A percentile compares a stretch with the other conserved stretches of the same genome.
These are phyloP conservation scores for Jatropha multifida DNA, from an alignment of 441 rosid species.

Conservation along the genomic window DNA sequence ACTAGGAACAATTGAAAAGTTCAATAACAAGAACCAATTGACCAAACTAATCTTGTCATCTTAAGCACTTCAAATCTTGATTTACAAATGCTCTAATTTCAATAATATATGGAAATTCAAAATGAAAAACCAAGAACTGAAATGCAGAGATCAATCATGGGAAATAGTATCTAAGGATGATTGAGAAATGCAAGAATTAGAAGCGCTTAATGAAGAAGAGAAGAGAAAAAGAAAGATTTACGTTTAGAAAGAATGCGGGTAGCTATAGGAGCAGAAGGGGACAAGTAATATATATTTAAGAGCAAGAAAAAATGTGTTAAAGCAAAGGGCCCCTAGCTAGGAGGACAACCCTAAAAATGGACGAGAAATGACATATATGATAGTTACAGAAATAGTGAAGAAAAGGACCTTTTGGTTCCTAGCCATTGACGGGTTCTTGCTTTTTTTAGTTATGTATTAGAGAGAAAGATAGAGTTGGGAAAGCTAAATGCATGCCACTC, in stretches of 20 bases:
- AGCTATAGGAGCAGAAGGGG: conserved; percentile 11
- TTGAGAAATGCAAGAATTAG: conserved; percentile 4
- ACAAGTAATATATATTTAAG: background rate
- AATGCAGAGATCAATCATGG: background rate
- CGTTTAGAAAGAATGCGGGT: conserved; percentile 30
- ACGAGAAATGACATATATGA: background rate
- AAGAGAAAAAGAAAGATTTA: background rate
- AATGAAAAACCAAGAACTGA: no score
- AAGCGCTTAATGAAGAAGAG: background rate
- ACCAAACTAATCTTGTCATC: no score
- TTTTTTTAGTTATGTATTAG: no score
- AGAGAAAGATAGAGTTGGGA: background rate
- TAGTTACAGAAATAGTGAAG: background rate
- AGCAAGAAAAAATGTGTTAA: background rate
- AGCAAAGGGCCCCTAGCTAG: background rate
- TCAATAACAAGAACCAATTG: no score
- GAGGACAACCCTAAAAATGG: conserved; percentile 1
- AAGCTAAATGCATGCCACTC: conserved; percentile 42
- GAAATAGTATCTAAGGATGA: background rate
- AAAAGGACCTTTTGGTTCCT: no score
- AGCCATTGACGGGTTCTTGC: no score
- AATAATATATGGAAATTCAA: no score
- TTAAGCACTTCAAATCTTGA: no score
- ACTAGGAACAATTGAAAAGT: no score
- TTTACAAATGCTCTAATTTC: no score